Base-by-base conservation (phyloP, 1,139 yeast species). In the Pneumocystis sp. region DNA sequence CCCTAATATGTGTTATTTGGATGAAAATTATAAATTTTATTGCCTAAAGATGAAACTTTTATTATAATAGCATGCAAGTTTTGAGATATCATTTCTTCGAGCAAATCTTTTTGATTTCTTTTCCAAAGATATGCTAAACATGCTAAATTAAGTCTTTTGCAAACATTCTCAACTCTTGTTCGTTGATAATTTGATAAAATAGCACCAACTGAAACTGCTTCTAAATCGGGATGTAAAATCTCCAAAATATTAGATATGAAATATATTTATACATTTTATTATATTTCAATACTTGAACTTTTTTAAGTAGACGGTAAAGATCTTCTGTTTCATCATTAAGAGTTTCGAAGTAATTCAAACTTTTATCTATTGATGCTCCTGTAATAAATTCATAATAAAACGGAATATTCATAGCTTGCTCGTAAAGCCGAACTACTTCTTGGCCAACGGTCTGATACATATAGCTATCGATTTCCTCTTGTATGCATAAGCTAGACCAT, bases 391-490 rank as follows among this genome's bases (percentile, higher is more conserved):
- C 83, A 64, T 96, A 77, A 71, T 85, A 89, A 72, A 93, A 76
- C 0, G 98, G 97, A 0, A 88, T 84, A 5, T 83, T 90, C 61
- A 88, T 76, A 71, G 96, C 88, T 68, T 85, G 79, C 1, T 82
- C 78, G 72, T 90, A 89, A 66, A 78, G 75, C 0, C 82, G 81
- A 4, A 93, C 80, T 3, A 89, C 83, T 70, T 87, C 89, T 74
- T 87, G 95, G 0, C 98, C 98, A n/a, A 93, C 98, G 0, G 98
- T 93, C 75, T 93, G 98, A 75, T 89, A 93, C 98, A 93, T 93
- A 74, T 87, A 93, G 65, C 96, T 88, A 75, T 93, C 97, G 67
- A 93, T 78, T 74, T 93, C 98, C 64, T 78, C 80, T 17, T 67
- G 25, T 3, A 44, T 21, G 10, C 4, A 44, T 44, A 50, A 50